Evolutionary conservation across 2,329 filamentous ascomycete species (phyloP), one percentile per base, ranked within the genome.

Genomic region (Fusarium dlaminii): DNA sequence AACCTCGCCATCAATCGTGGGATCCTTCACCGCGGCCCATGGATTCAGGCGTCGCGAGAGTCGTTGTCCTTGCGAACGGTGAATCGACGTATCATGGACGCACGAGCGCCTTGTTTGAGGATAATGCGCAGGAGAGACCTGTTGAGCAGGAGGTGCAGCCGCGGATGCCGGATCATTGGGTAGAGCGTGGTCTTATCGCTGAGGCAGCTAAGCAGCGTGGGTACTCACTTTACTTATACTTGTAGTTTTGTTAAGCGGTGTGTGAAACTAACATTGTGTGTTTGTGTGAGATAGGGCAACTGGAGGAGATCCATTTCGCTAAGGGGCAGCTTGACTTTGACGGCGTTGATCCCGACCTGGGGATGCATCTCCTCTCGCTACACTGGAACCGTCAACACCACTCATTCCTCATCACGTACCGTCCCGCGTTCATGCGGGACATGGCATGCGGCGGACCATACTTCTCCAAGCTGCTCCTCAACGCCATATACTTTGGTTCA

Each of bases 301-400:
- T 88, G 15, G 87, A 89, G 63, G 81, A 82, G 1, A 79, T 88
- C 62, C 85, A 89, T 68, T 81, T 85, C 45, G 79, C 81, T 9
- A 78, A 82, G 22, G 83, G 82, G 3, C 84, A 84, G 60, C 82
- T 89, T 7, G 87, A 90, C 73, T 89, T 90, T 75, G 87, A 90
- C 72, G 87, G 87, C 3, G 83, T 89, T 2, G 85, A 87, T 42
- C 84, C 86, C 0, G 85, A 88, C 13, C 72, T 89, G 14, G 87
- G 83, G 5, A 84, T 88, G 80, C 85, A 89, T 43, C 75, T 90
- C 11, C 77, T 90, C 1, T 81, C 82, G 1, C 73, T 89, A 2
- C 85, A 89, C 64, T 89, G 87, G 87, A 89, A 87, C 74, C 84
- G 87, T 8, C 87, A 89, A 68, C 86, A 88, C 66, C 82, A 86